Base-by-base conservation (phyloP, 2,329 filamentous ascomycete species). In the Claviceps quebecensis region DNA sequence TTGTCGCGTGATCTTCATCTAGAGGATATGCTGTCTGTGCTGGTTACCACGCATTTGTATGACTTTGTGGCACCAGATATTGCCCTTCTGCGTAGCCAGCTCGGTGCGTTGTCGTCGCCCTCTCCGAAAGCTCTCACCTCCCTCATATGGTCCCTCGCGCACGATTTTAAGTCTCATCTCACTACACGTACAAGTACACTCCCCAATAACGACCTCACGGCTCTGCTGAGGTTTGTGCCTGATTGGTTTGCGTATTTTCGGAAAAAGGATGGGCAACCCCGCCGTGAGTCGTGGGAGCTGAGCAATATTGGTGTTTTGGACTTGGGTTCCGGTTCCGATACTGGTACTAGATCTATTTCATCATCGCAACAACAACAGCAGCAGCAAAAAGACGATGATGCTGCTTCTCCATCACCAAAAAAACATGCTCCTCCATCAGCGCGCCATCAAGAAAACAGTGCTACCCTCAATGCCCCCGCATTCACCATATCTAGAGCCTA, bases 241-340 rank as follows among this genome's bases (percentile, higher is more conserved):
- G 69, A 80, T 63, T 74, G 71, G 63, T 60, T 62, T 40, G 56
- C 58, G 1, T 72, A 67, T 54, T 72, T 71, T 56, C 54, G 57
- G 4, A 58, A 60, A 1, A 71, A 70, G 56, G 58, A 77, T 16
- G 74, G 74, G 1, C 60, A 65, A 50, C 57, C 63, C 13, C 68
- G 75, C 9, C 59, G 65, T 2, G 57, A 57, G 3, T 71, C 73
- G 1, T 80, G 75, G 70, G 72, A 74, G 54, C 57, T 80, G 4
- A 78, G 72, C 54, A 81, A 80, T 57, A 53, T 78, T 5, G 77
- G 77, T 1, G 64, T 65, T 14, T 58, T 74, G 8, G 7, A 46
- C 22, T 1, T 11, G 29, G 9, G 29, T 11, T 34, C 9, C 11
- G 29, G 29, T 34, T 34, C 1, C 9, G 9, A 9, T 34, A 11